These are phyloP conservation scores for Boletus vermiculosoides DNA, from an alignment of 768 basidiomycete species.

Conservation along the genomic window DNA sequence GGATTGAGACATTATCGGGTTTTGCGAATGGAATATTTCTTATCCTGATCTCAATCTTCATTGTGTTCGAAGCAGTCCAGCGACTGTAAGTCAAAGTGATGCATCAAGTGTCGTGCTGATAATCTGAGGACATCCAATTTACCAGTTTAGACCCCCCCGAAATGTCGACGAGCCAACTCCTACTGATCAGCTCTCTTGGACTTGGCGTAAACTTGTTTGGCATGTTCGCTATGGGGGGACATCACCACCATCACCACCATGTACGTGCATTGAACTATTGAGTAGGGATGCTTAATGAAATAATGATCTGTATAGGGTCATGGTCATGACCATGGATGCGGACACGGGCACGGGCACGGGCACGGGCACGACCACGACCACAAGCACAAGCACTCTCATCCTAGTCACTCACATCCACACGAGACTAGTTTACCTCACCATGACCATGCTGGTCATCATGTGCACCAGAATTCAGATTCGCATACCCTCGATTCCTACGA, in stretches of 20 bases:
- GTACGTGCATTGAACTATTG: conserved; percentile 39
- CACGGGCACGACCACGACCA: conserved; percentile 15
- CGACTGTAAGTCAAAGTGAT: conserved; percentile 58
- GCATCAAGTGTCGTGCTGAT: conserved; percentile 17
- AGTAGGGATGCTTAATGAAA: not conserved
- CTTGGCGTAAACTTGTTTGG: conserved; percentile 95
- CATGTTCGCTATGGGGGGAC: conserved; percentile 98
- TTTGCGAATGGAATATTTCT: conserved; percentile 97
- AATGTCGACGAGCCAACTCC: conserved; percentile 92
- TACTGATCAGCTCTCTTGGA: conserved; percentile 86
- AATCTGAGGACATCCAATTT: not conserved
- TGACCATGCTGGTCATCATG: conserved; percentile 21
- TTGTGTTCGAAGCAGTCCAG: conserved; percentile 97
- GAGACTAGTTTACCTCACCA: conserved; percentile 18
- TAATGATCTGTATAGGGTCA: conserved; percentile 17
- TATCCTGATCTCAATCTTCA: conserved; percentile 93
- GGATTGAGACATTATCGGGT: conserved; percentile 96
- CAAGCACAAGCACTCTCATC: conserved; percentile 35
- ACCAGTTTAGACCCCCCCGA: conserved; percentile 88
- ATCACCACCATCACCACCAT: conserved; percentile 76
- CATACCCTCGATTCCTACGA: conserved; percentile 10
- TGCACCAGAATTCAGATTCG: conserved; percentile 17
- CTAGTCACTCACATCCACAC: conserved; percentile 34
- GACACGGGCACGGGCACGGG: conserved; percentile 2
- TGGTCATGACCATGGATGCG: conserved; percentile 13